Evolutionary conservation across 352 stramenopile species (phyloP).

Genomic region (Pythium monospermum): DNA sequence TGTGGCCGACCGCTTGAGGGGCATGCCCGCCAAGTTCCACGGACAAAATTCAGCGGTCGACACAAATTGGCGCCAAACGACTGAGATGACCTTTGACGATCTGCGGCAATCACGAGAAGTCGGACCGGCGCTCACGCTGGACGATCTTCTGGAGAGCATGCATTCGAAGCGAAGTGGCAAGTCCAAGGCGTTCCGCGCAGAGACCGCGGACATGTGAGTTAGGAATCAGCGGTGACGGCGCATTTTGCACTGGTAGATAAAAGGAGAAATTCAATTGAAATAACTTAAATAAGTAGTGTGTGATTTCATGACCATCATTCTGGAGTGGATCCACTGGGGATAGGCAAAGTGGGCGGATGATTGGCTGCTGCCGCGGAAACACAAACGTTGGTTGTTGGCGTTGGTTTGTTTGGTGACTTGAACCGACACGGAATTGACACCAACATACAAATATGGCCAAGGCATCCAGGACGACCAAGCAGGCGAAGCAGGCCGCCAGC

Average conservation of each 20-base stretch:
- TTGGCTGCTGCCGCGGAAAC: conserved; percentile 25
- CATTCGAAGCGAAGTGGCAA: conserved; percentile 3
- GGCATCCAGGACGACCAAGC: conserved; percentile 1
- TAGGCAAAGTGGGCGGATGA: conserved; percentile 19
- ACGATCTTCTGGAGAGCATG: conserved; percentile 22
- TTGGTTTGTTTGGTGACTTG: conserved; percentile 11
- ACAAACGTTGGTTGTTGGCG: too few relatives aligned
- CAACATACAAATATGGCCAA: conserved; percentile 6
- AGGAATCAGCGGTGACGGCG: too few relatives aligned
- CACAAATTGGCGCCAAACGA: conserved; percentile 21
- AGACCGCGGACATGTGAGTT: conserved; percentile 5
- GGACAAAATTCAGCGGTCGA: too few relatives aligned
- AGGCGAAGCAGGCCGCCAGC: not conserved
- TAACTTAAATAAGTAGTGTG: too few relatives aligned
- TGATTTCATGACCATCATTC: not conserved
- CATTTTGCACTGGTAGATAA: too few relatives aligned
- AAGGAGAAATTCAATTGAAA: too few relatives aligned
- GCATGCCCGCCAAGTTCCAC: too few relatives aligned
- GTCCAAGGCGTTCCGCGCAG: conserved; percentile 3
- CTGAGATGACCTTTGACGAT: conserved; percentile 25
- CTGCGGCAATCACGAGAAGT: conserved; percentile 10
- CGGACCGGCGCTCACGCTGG: conserved; percentile 17
- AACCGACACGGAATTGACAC: conserved; percentile 7
- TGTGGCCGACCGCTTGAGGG: conserved; percentile 3
- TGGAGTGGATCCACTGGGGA: conserved; percentile 22